Conservation (phyloP, 2,329 filamentous ascomycete species). For the Blastomyces gilchristii region DNA sequence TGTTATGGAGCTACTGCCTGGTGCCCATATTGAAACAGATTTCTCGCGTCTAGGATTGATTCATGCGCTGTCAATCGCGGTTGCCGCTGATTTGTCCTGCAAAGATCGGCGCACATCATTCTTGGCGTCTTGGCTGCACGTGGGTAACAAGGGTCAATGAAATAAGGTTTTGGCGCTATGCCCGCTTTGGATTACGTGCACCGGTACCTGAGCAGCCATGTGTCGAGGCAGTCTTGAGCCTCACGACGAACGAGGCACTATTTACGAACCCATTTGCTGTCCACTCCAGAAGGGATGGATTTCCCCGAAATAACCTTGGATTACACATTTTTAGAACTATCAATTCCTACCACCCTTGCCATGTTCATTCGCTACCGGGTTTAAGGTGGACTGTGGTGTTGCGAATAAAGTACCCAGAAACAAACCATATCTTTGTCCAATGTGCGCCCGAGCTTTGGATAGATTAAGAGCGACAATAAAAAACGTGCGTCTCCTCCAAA, state of each 20-base stretch:
- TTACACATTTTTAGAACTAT: not conserved
- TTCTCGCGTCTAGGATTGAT: not conserved
- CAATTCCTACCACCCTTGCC: not conserved
- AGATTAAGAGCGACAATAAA: not conserved
- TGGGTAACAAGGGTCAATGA: not conserved
- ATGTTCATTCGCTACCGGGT: not conserved
- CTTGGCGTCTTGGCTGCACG: slow-evolving; percentile 2
- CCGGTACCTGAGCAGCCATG: not conserved
- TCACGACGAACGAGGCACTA: no score
- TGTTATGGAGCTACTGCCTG: not conserved
- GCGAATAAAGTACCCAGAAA: not conserved
- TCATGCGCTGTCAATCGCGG: not conserved
- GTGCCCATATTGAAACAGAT: not conserved
- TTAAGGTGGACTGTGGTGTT: not conserved
- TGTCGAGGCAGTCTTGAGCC: no score
- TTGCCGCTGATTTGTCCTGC: no score
- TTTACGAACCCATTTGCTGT: no score
- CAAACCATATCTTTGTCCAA: not conserved
- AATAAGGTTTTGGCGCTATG: slow-evolving; percentile 4
- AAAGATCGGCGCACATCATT: no score
- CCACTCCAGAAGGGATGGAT: not conserved
- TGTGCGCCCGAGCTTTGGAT: not conserved
- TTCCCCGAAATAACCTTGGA: not conserved
- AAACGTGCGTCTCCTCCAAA: not conserved
- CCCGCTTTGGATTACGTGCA: not conserved